Evolutionary conservation across 495 filamentous ascomycete species (phyloP).

Genomic region (Venustampulla echinocandica): DNA sequence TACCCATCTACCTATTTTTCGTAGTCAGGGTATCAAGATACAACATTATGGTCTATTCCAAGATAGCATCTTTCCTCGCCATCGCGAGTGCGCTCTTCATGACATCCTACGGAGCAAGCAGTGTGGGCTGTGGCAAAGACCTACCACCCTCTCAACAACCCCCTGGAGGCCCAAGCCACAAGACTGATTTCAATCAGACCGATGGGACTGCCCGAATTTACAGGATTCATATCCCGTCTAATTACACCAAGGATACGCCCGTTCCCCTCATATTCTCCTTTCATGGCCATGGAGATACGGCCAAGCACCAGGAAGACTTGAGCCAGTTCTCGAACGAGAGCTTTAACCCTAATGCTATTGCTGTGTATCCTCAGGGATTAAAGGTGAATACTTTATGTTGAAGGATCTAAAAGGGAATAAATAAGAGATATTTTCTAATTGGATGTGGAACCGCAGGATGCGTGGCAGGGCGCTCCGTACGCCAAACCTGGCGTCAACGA

Average conservation of each 20-base stretch:
- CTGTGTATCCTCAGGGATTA: slow-evolving; percentile 40
- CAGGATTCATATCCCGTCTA: slow-evolving; percentile 30
- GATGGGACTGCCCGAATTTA: slow-evolving; percentile 25
- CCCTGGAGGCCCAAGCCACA: slow-evolving; percentile 3
- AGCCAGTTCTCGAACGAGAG: slow-evolving; percentile 34
- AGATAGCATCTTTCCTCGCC: no score
- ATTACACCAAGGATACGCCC: slow-evolving; percentile 28
- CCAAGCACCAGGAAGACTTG: slow-evolving; percentile 29
- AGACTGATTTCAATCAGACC: slow-evolving; percentile 7
- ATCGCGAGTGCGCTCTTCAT: no score
- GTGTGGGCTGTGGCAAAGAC: slow-evolving; percentile 12
- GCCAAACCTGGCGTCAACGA: slow-evolving; percentile 8
- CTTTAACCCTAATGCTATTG: slow-evolving; percentile 39
- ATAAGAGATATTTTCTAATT: background rate
- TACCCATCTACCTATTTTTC: no score
- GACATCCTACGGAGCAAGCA: no score
- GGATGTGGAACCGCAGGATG: slow-evolving; percentile 5
- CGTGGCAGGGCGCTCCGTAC: slow-evolving; percentile 27
- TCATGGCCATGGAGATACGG: slow-evolving; percentile 32
- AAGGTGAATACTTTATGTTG: slow-evolving; percentile 25
- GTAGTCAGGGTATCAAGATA: no score
- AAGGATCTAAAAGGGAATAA: background rate
- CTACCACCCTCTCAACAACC: slow-evolving; percentile 3
- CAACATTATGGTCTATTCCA: no score
- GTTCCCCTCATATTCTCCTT: slow-evolving; percentile 39